Evolutionary conservation across 257 asterid genomes (phyloP).

Genomic region (Solanum infundibuliforme): DNA sequence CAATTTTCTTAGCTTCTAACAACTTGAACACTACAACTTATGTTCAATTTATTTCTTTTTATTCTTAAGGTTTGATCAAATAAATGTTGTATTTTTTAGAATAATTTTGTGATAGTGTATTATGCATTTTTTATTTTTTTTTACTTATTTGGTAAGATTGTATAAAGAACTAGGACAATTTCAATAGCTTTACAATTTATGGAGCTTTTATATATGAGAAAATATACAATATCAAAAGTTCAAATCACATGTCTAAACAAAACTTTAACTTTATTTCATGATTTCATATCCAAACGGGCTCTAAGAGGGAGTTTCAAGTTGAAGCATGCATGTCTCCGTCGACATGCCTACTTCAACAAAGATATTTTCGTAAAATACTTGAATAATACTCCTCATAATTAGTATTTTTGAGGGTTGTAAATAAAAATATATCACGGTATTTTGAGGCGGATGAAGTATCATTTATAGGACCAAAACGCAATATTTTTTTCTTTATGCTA

Average conservation of each 20-base stretch:
- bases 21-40: too few relatives aligned
- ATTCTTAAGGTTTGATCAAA: too few relatives aligned
- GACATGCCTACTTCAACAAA: accelerated
- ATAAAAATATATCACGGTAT: neutral
- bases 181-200: too few relatives aligned
- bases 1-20: neutral
- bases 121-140: too few relatives aligned
- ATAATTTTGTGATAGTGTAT: too few relatives aligned
- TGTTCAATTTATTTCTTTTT: too few relatives aligned
- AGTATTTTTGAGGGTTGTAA: accelerated
- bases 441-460: accelerated
- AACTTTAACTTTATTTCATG: neutral
- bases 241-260: neutral
- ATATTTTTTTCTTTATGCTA: neutral
- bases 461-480: neutral
- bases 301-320: neutral
- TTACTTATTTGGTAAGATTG: too few relatives aligned
- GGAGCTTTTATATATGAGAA: too few relatives aligned
- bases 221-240: neutral
- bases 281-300: neutral
- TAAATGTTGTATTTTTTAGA: too few relatives aligned
- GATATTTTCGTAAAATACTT: neutral
- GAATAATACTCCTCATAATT: neutral
- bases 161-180: too few relatives aligned
- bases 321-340: neutral